Conservation (phyloP, 805 yeast genomes). For the Kodamaea kakaduensis region DNA sequence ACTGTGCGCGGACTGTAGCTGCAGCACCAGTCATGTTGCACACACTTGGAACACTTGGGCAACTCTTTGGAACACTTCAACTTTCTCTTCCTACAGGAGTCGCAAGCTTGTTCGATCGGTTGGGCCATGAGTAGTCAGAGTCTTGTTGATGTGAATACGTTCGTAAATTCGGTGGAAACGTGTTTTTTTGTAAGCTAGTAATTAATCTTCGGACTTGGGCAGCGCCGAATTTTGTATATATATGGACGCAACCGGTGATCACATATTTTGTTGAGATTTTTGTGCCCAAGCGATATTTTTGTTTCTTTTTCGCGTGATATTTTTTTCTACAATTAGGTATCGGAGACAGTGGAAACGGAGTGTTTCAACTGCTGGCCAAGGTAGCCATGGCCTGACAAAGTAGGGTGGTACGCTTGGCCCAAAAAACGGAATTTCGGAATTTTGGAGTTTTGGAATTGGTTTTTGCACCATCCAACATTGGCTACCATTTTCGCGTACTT, state of each 20-base stretch:
- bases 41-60: conserved; percentile 75
- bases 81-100: conserved; percentile 77
- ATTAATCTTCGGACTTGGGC: conserved; percentile 1
- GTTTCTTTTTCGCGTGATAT: conserved; percentile 8
- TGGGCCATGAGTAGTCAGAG: conserved; percentile 6
- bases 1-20: conserved; percentile 73
- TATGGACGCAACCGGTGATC: conserved; percentile 1
- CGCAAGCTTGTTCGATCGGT: conserved; percentile 62
- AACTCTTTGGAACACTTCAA: conserved; percentile 74
- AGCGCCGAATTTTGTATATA: conserved; percentile 4
- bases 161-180: not conserved
- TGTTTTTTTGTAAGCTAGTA: not conserved
- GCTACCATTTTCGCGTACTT: not conserved
- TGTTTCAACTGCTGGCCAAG: too few relatives aligned
- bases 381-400: too few relatives aligned
- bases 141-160: too few relatives aligned
- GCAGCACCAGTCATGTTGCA: conserved; percentile 69
- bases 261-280: conserved; percentile 10
- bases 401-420: too few relatives aligned
- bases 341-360: not conserved
- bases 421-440: too few relatives aligned
- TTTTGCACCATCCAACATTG: too few relatives aligned
- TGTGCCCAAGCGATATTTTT: conserved; percentile 5
- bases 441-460: too few relatives aligned
- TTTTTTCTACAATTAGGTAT: not conserved